Evolutionary conservation across 2,329 filamentous ascomycete genomes (phyloP), one percentile per base, ranked within the genome.

Genomic region (Chaetomium globosum): DNA sequence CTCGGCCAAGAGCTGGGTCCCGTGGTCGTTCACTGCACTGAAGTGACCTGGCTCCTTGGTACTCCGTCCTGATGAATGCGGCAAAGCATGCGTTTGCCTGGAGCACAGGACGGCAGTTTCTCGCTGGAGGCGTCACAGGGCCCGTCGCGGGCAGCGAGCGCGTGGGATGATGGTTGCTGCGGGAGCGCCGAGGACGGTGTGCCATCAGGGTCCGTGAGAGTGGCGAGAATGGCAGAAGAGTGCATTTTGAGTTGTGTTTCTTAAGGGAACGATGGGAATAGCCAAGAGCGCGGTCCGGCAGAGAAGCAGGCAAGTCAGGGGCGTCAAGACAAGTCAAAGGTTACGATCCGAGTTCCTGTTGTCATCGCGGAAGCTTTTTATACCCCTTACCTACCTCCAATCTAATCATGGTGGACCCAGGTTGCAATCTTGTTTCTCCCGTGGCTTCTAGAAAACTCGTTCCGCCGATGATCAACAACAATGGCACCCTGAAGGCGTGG

Each of bases 51-150:
- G 30, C 4, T 52, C 30, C 26, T 57, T 61, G 19, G 55, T 54
- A 19, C 33, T n/a, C 52, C 1, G 9, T 48, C 26, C 7, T 52
- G 36, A 65, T 55, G 36, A 36, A 67, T 3, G 55, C 60, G 7
- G 66, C 66, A 26, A 67, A 63, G 52, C 66, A 65, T 3, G 66
- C 63, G 48, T 65, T 67, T 21, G 59, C 66, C 6, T 59, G 52
- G 9, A 65, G 31, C 1, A 67, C 61, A 10, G 61, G 60, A 6
- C 63, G 56, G 46, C 60, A 67, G 9, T 51, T 51, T 59, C 39
- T 65, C 60, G 52, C 63, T 65, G 59, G n/a, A 65, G 39, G 66
- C 59, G 52, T 67, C 63, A 21, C 63, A 67, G 1, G 60, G 66
- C 33, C 51, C 59, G 30, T 63, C 60, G 26, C 55, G 54, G n/a